These are phyloP conservation scores for Nicotiana rustica DNA, from an alignment of 305 asterid genomes.

Conservation along the genomic window DNA sequence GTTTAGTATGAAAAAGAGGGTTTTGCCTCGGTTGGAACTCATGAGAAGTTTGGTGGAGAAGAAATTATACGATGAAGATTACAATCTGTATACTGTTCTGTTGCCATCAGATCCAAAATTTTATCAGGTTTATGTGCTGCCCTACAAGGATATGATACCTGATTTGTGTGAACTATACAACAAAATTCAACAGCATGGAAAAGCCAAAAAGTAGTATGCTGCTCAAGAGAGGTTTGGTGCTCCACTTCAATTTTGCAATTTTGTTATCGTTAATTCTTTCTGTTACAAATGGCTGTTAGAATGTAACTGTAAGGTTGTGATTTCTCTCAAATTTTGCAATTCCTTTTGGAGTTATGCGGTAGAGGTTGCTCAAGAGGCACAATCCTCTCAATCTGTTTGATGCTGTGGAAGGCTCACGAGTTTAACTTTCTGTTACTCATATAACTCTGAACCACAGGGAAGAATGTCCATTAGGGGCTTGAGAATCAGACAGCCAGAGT, in stretches of 20 bases:
- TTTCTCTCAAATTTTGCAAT: neutral
- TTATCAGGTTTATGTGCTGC: conserved; percentile 30
- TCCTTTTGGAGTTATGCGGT: neutral
- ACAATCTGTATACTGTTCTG: conserved; percentile 7
- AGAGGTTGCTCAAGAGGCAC: neutral
- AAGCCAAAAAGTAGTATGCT: conserved; percentile 18
- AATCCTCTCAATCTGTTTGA: neutral
- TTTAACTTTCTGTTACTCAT: neutral
- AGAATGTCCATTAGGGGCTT: neutral
- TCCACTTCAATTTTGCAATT: neutral
- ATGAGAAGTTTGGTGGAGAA: conserved; percentile 21
- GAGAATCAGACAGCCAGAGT: neutral
- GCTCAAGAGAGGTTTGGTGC: conserved; percentile 11
- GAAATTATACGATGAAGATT: neutral
- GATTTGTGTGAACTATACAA: conserved; percentile 30
- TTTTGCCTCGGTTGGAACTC: conserved; percentile 36
- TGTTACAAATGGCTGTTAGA: neutral
- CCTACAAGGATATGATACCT: conserved; percentile 33
- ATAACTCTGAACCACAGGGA: neutral
- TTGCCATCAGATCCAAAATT: conserved; percentile 30
- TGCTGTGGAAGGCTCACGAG: neutral
- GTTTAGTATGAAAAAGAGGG: conserved; percentile 37
- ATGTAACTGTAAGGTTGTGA: neutral
- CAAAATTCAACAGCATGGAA: conserved; percentile 25
- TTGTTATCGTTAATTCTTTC: neutral